A percentile compares a stretch with the other conserved stretches of the same genome.
These are phyloP conservation scores for Protomyces inouyei DNA, from an alignment of 1,139 yeast genomes.

Conservation along the genomic window DNA sequence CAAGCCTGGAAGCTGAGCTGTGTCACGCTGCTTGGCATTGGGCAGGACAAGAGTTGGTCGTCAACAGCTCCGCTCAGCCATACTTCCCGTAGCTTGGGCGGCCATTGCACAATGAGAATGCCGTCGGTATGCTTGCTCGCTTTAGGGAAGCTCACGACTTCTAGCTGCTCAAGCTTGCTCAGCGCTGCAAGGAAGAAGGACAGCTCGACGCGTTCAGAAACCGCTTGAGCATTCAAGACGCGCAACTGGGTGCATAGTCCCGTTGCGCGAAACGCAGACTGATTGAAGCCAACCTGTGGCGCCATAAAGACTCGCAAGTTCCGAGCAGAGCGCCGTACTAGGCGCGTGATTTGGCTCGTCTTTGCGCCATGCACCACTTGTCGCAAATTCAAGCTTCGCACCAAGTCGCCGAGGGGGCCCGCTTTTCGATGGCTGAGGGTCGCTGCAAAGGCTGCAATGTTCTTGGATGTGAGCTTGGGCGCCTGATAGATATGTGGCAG, in stretches of 20 bases:
- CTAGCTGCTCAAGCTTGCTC: constrained; percentile 52
- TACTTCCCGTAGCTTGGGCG: constrained; percentile 62
- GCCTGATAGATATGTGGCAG: constrained; percentile 58
- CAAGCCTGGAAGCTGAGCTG: constrained; percentile 81
- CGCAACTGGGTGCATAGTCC: constrained; percentile 61
- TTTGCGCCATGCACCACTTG: constrained; percentile 86
- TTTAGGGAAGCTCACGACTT: constrained; percentile 80
- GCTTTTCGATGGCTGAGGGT: constrained; percentile 44
- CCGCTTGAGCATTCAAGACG: constrained; percentile 74
- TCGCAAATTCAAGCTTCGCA: constrained; percentile 57
- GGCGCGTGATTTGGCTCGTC: constrained; percentile 79
- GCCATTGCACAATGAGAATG: constrained; percentile 53
- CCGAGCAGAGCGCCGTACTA: constrained; percentile 67
- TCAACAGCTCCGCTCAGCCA: constrained; percentile 86
- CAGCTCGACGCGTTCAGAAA: constrained; percentile 82
- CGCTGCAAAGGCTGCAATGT: constrained; percentile 69
- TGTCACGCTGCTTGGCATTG: constrained; percentile 66
- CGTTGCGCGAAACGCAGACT: constrained; percentile 76
- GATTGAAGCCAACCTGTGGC: constrained; percentile 92
- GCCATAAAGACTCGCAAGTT: constrained; percentile 68
- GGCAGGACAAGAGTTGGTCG: constrained; percentile 65
- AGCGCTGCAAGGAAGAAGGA: constrained; percentile 74
- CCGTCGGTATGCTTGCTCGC: constrained; percentile 48
- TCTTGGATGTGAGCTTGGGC: constrained; percentile 61
- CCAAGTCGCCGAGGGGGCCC: constrained; percentile 37